Evolutionary conservation across 73 alveolate genomes (phyloP).

Genomic region (Effrenium voratum): DNA sequence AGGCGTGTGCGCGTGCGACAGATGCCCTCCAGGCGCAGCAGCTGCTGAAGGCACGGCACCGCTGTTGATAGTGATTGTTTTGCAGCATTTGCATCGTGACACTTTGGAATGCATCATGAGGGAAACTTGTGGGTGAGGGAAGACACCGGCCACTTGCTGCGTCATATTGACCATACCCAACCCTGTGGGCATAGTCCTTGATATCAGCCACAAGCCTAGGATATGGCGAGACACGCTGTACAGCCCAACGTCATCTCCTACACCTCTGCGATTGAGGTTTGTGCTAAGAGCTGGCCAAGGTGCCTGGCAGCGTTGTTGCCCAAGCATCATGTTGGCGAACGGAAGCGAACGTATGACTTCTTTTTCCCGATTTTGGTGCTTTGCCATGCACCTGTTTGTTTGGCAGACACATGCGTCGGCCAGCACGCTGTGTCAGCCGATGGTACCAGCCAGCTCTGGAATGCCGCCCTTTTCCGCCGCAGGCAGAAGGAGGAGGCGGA

Average conservation of each 20-base stretch:
- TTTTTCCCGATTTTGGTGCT: too few species aligned
- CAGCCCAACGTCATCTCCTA: constrained; percentile 67
- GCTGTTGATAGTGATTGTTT: neutral
- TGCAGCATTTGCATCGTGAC: neutral
- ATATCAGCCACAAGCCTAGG: neutral
- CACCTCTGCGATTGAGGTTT: constrained; percentile 88
- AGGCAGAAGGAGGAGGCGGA: constrained; percentile 78
- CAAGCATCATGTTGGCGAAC: too few species aligned
- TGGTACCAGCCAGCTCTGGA: too few species aligned
- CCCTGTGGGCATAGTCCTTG: too few species aligned
- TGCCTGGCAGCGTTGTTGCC: too few species aligned
- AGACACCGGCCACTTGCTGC: neutral
- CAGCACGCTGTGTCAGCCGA: too few species aligned
- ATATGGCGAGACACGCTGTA: constrained; percentile 27
- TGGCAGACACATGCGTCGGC: too few species aligned
- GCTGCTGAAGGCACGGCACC: constrained; percentile 13
- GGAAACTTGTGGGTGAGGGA: neutral
- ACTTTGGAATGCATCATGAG: neutral
- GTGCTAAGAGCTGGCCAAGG: constrained; percentile 77
- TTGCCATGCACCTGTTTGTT: too few species aligned
- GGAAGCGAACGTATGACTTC: too few species aligned
- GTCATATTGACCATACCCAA: too few species aligned
- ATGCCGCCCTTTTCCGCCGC: neutral
- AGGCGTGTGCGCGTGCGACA: constrained; percentile 47
- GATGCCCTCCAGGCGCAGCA: neutral